phyloP scores from a whole-genome alignment of 2,329 filamentous ascomycete genomes.

The Diaporthe citrichinensis region DNA sequence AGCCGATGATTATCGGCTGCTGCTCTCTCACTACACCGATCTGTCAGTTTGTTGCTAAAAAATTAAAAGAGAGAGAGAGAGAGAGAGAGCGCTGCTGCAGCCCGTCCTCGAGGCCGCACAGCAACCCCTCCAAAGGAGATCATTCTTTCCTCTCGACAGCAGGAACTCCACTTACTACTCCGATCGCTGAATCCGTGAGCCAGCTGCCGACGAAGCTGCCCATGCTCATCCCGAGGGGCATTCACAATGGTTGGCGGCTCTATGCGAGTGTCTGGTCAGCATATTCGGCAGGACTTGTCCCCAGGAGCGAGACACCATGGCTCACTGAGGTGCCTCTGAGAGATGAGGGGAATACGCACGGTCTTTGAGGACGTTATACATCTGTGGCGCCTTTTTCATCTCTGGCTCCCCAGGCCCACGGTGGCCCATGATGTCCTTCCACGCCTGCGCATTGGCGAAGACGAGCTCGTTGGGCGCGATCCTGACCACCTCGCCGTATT shows the following conservation, averaged over 20 bases:
- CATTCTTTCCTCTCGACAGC: background rate
- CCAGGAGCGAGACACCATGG: background rate
- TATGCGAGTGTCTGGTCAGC: background rate
- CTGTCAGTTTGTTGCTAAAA: background rate
- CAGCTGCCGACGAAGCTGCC: constrained; percentile 30
- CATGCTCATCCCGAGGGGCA: constrained; percentile 36
- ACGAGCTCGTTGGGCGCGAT: constrained; percentile 58
- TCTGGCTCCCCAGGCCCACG: constrained; percentile 25
- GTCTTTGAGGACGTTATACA: background rate
- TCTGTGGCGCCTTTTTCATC: constrained; percentile 20
- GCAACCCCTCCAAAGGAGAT: background rate
- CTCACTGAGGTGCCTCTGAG: background rate
- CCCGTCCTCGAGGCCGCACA: background rate
- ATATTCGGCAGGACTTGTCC: background rate
- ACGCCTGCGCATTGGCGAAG: constrained; percentile 53
- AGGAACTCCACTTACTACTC: constrained; percentile 9
- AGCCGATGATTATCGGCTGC: constrained; percentile 37
- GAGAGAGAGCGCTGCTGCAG: background rate
- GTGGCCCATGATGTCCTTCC: constrained; percentile 52
- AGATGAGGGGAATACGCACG: background rate
- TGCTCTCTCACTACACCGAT: constrained; percentile 30
- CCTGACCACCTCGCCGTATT: constrained; percentile 59
- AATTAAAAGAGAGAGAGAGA: background rate
- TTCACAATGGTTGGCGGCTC: constrained; percentile 25
- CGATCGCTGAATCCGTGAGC: constrained; percentile 38